Evolutionary conservation across 495 filamentous ascomycete species (phyloP), one percentile per base, ranked within the genome.

Genomic region (Friedmanniomyces endolithicus): DNA sequence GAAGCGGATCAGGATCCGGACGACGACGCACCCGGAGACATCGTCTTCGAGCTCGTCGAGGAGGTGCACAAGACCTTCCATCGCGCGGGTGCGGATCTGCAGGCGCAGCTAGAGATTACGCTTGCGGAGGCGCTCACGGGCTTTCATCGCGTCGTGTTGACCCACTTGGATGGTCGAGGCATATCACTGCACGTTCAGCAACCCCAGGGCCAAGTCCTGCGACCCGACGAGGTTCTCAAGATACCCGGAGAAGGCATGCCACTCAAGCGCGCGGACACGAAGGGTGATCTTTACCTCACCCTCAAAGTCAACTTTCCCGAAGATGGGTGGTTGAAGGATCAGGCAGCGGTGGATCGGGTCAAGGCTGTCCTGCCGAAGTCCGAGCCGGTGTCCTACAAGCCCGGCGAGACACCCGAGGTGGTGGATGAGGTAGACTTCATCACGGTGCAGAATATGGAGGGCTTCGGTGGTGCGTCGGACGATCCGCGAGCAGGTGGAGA

Each of bases 161-260:
- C 88, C 62, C 92, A 98, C 67, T 81, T 98, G 4, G 92, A 98
- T 63, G 92, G 90, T 14, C 78, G 92, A 51, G 92, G 94, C 22
- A 94, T 98, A 52, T 78, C 85, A 52, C 70, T 97, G 45, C 76
- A 78, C 50, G 83, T 92, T 63, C 69, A 75, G 11, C 74, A 78
- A 56, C 80, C 81, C 1, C 72, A 77, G 44, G 89, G 88, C 57
- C 80, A 85, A 68, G 69, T 95, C 41, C 67, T 98, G 12, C 79
- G 77, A 19, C 88, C 90, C 1, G 83, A 80, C 16, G 86, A 97
- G 61, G 78, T 88, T 14, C 75, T 98, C 56, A 94, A 87, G 70
- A 72, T 98, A 4, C 65, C 74, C 4, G 88, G 86, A 29, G 92
- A 98, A 68, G 92, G 92, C 43, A 98, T 98, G 92, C 90, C 94